Conservation (phyloP, 1,139 yeast species). For the Taiozyma onychis region DNA sequence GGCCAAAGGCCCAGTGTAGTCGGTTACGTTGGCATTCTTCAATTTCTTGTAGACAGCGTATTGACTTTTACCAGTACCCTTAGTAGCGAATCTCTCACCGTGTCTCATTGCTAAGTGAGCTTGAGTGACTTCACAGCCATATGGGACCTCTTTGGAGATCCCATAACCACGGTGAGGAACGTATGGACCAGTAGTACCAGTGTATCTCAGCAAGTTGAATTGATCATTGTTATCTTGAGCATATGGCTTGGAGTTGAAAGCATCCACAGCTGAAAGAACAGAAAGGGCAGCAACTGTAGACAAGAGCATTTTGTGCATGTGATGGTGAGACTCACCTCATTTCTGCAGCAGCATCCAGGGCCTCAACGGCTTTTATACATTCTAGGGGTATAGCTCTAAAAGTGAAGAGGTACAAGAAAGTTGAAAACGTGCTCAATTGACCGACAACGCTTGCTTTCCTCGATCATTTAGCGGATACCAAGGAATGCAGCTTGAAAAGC, state of each 20-base stretch:
- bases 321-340: background rate
- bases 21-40: conserved; percentile 22
- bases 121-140: conserved; percentile 51
- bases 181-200: conserved; percentile 43
- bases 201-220: conserved; percentile 27
- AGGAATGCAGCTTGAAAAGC: too few relatives aligned
- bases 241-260: conserved; percentile 13
- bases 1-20: conserved; percentile 29
- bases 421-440: too few relatives aligned
- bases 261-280: background rate
- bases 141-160: conserved; percentile 39
- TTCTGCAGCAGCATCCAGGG: background rate
- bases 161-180: conserved; percentile 38
- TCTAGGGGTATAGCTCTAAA: background rate
- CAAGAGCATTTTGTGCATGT: background rate
- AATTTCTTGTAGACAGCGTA: conserved; percentile 21
- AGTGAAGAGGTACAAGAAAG: too few relatives aligned
- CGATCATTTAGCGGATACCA: too few relatives aligned
- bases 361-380: background rate
- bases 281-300: background rate
- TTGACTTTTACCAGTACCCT: conserved; percentile 25
- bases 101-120: conserved; percentile 63
- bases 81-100: conserved; percentile 66
- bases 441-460: too few relatives aligned
- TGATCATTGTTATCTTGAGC: conserved; percentile 28